phyloP scores from a whole-genome alignment of 352 stramenopile species.

The Nothophytophthora sp. region DNA sequence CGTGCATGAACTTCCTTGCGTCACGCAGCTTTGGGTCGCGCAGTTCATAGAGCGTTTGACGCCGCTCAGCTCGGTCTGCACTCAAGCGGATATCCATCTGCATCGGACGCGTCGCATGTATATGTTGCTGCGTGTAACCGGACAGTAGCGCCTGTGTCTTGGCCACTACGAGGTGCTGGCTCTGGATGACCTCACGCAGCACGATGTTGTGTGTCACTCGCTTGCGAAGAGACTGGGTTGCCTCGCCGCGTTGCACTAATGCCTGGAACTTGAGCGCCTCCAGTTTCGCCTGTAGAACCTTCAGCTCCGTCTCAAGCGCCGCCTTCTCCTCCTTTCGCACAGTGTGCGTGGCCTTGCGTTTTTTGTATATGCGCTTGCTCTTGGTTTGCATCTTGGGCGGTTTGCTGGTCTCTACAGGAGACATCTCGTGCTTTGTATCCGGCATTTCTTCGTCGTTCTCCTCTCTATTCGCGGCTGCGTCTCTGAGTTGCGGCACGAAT shows the following conservation, averaged over 20 bases:
- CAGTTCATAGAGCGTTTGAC: constrained; percentile 21
- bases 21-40: constrained; percentile 39
- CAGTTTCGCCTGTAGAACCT: not conserved
- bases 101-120: constrained; percentile 21
- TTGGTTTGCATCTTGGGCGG: too few species aligned
- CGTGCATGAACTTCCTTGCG: constrained; percentile 33
- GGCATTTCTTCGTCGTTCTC: too few species aligned
- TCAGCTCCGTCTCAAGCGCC: not conserved
- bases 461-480: too few species aligned
- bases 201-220: constrained; percentile 1
- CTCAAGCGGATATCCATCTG: constrained; percentile 40
- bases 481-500: too few species aligned
- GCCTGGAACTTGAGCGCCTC: constrained; percentile 6
- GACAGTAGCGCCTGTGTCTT: constrained; percentile 6
- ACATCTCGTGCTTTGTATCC: too few species aligned
- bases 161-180: constrained; percentile 16
- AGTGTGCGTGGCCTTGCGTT: not conserved
- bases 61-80: constrained; percentile 15
- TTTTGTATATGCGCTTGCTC: not conserved
- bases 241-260: not conserved
- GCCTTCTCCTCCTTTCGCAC: constrained; percentile 5
- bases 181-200: constrained; percentile 7
- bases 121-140: constrained; percentile 3
- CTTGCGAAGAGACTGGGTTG: not conserved
- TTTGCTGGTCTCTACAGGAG: too few species aligned